Base-by-base conservation (phyloP, 148 eudicot species). In the Rhododendron simsii region DNA sequence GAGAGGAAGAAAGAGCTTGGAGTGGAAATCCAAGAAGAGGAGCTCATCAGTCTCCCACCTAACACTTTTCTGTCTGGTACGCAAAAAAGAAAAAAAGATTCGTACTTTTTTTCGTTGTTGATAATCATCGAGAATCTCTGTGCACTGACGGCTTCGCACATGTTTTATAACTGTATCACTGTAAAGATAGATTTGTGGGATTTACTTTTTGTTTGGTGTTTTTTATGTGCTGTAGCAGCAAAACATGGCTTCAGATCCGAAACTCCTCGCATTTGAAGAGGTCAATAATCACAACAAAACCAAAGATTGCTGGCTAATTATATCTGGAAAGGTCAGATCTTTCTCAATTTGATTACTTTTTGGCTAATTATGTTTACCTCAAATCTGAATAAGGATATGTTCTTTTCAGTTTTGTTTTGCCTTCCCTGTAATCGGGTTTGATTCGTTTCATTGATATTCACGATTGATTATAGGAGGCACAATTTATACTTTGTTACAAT, bases 241-340 rank as follows among this genome's bases (percentile, higher is more conserved):
- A 55, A 86, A 26, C 77, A 91, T 90, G 92, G 88, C 86, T 78
- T 75, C 94, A 77, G 94, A 91, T 89, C 89, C 84, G 41, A 91
- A 91, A 83, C 77, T 87, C 77, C 86, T 84, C 50, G 41, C 30
- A 30, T 92, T 91, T 59, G 92, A 91, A 83, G 94, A 92, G 45
- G 93, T 91, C 50, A 84, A 89, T 6, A 88, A 89, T 89, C 94
- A 92, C 87, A 87, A 91, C 88, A 83, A 84, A 30, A 80, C 84
- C 39, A 84, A 91, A 55, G 94, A 92, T 88, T 92, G 94, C 78
- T 92, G 94, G 94, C 88, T 92, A 3, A 86, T 92, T 21, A 87
- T 92, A 59, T 51, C 84, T 28, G 94, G 94, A 84, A 92, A 91
- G 94, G 87, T 87, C 78, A 71, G 89, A 86, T 86, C 81, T 81